Evolutionary conservation across 148 eudicot species (phyloP).

Genomic region (Polygonum maritimum): DNA sequence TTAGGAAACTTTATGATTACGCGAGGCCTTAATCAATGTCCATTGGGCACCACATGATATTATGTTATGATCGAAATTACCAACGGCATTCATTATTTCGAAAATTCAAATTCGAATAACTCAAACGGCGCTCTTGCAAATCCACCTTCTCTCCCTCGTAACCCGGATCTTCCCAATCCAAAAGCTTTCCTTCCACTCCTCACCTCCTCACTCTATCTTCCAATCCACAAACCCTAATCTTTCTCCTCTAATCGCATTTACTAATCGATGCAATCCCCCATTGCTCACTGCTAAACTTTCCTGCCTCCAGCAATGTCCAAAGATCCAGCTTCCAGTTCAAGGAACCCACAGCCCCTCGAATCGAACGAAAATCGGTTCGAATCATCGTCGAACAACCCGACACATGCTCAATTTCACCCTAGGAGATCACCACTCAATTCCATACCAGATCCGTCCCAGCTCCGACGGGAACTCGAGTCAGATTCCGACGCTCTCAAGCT

Average conservation of each 20-base stretch:
- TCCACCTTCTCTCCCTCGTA: not conserved
- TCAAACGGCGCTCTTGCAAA: not conserved
- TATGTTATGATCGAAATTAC: not conserved
- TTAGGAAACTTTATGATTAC: too few relatives aligned
- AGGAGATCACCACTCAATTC: constrained; percentile 38
- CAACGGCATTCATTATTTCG: not conserved
- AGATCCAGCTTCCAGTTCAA: constrained; percentile 7
- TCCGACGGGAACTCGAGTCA: constrained; percentile 11
- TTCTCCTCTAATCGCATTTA: not conserved
- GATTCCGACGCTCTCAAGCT: constrained; percentile 8
- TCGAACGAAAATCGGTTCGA: constrained; percentile 34
- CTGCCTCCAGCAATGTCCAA: constrained; percentile 6
- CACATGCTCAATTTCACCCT: constrained; percentile 17
- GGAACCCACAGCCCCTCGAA: constrained; percentile 8
- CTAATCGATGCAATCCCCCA: constrained; percentile 4
- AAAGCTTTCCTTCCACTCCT: not conserved
- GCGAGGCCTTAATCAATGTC: too few relatives aligned
- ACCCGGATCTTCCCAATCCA: not conserved
- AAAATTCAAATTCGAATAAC: constrained; percentile 3
- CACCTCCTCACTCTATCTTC: not conserved
- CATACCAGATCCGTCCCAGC: constrained; percentile 51
- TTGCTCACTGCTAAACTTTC: not conserved
- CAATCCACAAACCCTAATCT: not conserved
- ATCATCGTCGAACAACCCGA: constrained; percentile 3
- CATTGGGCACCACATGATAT: too few relatives aligned